Evolutionary conservation across 1,284 basidiomycete genomes (phyloP).

Genomic region (Irpex sp.): DNA sequence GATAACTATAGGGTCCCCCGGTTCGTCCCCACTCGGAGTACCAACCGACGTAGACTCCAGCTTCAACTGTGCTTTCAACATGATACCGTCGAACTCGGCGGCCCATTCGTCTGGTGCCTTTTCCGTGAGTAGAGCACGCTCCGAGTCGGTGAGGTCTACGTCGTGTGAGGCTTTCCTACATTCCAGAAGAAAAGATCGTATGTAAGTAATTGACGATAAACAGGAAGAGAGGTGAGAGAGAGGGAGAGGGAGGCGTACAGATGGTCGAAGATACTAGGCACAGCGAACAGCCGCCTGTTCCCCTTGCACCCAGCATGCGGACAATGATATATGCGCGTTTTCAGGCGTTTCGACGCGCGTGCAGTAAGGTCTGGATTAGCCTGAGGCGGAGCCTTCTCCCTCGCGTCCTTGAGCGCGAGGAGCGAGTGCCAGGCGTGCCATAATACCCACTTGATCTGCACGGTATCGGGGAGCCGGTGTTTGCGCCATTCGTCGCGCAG

Average conservation of each 20-base stretch:
- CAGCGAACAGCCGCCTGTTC: neutral
- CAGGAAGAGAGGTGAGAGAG: neutral
- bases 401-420: neutral
- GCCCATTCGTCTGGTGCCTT: too few species aligned
- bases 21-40: too few species aligned
- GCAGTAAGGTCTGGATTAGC: neutral
- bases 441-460: neutral
- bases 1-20: too few species aligned
- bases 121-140: too few species aligned
- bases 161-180: too few species aligned
- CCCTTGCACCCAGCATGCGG: neutral
- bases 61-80: too few species aligned
- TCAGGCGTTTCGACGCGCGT: neutral
- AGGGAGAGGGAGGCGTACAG: neutral
- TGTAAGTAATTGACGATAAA: too few species aligned
- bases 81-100: too few species aligned
- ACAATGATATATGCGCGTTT: neutral
- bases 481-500: neutral
- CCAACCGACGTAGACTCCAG: too few species aligned
- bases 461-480: neutral
- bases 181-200: too few species aligned
- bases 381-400: neutral
- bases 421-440: neutral
- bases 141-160: too few species aligned
- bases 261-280: neutral